Evolutionary conservation across 164 flowering plant species (phyloP).

Genomic region (Berberis thunbergii): DNA sequence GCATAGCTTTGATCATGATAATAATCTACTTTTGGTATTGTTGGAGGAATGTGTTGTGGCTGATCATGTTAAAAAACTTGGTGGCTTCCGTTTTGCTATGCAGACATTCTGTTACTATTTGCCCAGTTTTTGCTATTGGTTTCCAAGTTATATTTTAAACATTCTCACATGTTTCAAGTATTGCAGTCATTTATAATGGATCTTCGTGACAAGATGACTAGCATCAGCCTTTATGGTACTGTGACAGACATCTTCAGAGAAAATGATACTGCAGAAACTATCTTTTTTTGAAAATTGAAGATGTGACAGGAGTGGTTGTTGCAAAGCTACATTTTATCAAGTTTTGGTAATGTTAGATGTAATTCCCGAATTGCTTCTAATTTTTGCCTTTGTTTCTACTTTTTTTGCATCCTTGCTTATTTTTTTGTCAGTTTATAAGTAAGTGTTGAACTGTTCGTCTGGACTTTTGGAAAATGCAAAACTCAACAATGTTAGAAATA

Average conservation of each 20-base stretch:
- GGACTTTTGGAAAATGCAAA: no score
- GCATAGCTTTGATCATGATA: no score
- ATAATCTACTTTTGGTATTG: not conserved
- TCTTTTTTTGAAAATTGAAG: conserved; percentile 57
- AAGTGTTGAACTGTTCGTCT: no score
- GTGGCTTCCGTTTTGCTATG: no score
- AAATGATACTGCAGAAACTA: conserved; percentile 20
- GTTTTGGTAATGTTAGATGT: conserved; percentile 43
- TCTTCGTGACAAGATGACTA: conserved; percentile 84
- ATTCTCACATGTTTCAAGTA: not conserved
- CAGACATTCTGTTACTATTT: no score
- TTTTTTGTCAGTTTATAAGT: no score
- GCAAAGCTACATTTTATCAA: conserved; percentile 61
- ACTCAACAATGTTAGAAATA: no score
- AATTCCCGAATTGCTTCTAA: not conserved
- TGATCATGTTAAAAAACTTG: no score
- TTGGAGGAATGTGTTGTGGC: not conserved
- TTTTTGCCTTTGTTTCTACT: not conserved
- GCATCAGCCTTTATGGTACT: conserved; percentile 75
- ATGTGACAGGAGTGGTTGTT: conserved; percentile 56
- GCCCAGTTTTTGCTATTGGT: not conserved
- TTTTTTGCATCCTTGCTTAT: not conserved
- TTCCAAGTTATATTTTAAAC: not conserved
- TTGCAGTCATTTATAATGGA: conserved; percentile 78
- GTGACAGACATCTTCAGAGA: conserved; percentile 48